Evolutionary conservation across 768 basidiomycete species (phyloP), one percentile per base, ranked within the genome.

Genomic region (Rhizopogon salebrosus): DNA sequence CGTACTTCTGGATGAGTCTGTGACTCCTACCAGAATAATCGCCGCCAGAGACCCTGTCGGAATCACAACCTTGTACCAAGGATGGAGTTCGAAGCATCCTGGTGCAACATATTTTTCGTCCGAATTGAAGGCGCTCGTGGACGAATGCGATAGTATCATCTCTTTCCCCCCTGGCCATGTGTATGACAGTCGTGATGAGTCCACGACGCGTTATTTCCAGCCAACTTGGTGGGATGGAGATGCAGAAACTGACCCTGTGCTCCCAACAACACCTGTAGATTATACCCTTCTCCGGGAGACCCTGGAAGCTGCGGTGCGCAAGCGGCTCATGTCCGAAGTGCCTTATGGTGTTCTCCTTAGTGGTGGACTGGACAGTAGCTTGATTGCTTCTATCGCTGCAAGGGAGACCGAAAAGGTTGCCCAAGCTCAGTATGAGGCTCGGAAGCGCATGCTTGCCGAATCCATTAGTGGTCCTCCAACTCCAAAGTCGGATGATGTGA

Each of bases 51-150:
- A 99, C 66, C 94, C 97, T 23, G 86, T 99, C 64, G 97, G 97
- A 22, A 92, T 98, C 67, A 98, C 97, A 48, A 98, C 97, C n/a
- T 77, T 99, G 8, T 99, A 98, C 71, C 94, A 95, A 73, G 97
- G 97, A 38, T 93, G 89, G 89, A 84, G 77, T 71, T 92, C 92
- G 1, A 79, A 82, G 38, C 75, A 78, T 26, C 95, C 95, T 5
- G 89, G 87, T 37, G 82, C 82, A 35, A 81, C 89, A 48, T 98
- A 83, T 73, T 99, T 99, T 67, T 84, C 97, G 3, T 98, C 95
- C 2, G 97, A 99, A 72, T 84, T 99, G 64, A 99, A 99, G 66
- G 83, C 91, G 3, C 76, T 99, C 56, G 70, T 80, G 57, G 86
- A 92, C 57, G 92, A 98, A 58, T 98, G 97, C 69, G 95, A 98